These are phyloP conservation scores for Xeromyces bisporus DNA, from an alignment of 495 filamentous ascomycete species.

Conservation along the genomic window DNA sequence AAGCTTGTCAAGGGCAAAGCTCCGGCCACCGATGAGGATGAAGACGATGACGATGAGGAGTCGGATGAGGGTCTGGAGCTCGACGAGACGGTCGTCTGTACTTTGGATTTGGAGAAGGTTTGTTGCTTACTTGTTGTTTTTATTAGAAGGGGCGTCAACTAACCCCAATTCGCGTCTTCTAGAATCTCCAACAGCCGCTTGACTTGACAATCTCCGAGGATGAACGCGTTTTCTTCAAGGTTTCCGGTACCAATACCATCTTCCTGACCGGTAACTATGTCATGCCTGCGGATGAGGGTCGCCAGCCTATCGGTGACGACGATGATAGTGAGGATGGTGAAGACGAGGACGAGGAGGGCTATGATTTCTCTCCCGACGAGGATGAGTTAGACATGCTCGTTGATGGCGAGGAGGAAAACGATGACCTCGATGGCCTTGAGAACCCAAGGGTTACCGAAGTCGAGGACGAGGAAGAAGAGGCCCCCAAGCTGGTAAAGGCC, in stretches of 20 bases:
- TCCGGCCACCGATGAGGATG: constrained; percentile 50
- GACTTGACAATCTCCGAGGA: constrained; percentile 76
- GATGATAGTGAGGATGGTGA: constrained; percentile 40
- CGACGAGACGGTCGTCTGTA: constrained; percentile 86
- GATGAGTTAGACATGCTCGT: constrained; percentile 41
- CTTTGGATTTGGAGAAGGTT: constrained; percentile 72
- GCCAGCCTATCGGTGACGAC: too few species aligned
- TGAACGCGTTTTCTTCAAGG: constrained; percentile 81
- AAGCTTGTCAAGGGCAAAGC: constrained; percentile 67
- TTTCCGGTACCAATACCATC: constrained; percentile 74
- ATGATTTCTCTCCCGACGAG: constrained; percentile 67
- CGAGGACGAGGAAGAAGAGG: constrained; percentile 63
- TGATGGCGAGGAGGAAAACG: constrained; percentile 57
- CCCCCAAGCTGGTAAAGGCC: constrained; percentile 55
- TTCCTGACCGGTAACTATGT: constrained; percentile 95
- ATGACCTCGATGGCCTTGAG: constrained; percentile 67
- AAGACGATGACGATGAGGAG: constrained; percentile 45
- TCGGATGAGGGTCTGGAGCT: constrained; percentile 49
- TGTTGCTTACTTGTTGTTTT: constrained; percentile 6
- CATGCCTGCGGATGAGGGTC: constrained; percentile 36
- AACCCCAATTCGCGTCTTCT: too few species aligned
- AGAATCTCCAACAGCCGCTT: constrained; percentile 92
- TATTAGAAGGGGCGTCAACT: constrained; percentile 4
- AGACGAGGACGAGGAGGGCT: constrained; percentile 55
- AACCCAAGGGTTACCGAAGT: constrained; percentile 74